Evolutionary conservation across 106 monocot species (phyloP).

Genomic region (Platanthera guangdongensis): DNA sequence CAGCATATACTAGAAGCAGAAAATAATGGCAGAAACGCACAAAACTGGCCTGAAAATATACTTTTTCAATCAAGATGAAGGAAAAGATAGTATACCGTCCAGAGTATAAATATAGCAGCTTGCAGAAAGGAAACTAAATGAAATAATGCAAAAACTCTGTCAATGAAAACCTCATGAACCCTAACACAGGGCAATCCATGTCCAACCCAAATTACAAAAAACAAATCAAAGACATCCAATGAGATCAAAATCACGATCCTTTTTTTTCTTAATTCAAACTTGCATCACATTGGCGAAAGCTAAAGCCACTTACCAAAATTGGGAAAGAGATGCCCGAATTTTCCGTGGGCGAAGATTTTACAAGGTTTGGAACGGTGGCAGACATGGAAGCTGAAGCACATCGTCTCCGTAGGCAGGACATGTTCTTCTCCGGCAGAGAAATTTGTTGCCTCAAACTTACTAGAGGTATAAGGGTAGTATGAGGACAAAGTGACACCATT

Average conservation of each 20-base stretch:
- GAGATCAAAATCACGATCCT: not conserved
- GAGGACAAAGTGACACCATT: not conserved
- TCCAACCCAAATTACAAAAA: not conserved
- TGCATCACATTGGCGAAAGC: not conserved
- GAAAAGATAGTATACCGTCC: not conserved
- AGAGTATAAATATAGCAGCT: not conserved
- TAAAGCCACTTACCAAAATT: not conserved
- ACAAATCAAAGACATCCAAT: not conserved
- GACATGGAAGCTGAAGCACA: not conserved
- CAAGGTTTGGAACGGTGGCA: not conserved
- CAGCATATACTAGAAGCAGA: not conserved
- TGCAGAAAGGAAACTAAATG: not conserved
- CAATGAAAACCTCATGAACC: conserved; percentile 2
- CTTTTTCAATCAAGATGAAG: not conserved
- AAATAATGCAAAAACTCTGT: not conserved
- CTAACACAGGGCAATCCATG: not conserved
- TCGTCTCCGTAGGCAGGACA: not conserved
- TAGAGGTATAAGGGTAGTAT: not conserved
- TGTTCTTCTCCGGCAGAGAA: not conserved
- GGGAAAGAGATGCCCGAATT: not conserved
- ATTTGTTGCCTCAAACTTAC: not conserved
- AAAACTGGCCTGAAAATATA: no score
- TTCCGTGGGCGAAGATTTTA: not conserved
- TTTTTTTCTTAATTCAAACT: not conserved
- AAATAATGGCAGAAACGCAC: not conserved